These are phyloP conservation scores for Shiraia sp. DNA, from an alignment of 2,329 filamentous ascomycete genomes.

Conservation along the genomic window DNA sequence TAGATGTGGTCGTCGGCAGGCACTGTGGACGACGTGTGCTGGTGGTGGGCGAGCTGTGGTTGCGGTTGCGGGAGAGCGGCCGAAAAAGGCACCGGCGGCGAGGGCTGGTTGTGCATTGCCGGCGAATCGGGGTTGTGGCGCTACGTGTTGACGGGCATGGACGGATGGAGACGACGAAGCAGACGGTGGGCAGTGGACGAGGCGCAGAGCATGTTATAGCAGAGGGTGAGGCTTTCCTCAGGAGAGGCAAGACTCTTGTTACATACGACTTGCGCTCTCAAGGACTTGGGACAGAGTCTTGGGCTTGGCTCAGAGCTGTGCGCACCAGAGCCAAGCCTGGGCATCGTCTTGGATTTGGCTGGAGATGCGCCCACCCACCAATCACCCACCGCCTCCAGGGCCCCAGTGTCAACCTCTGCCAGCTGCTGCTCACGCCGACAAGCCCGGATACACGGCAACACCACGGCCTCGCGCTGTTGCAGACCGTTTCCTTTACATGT, in stretches of 20 bases:
- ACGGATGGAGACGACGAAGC: conserved; percentile 19
- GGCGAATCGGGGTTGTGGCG: conserved; percentile 21
- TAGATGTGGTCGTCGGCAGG: conserved; percentile 20
- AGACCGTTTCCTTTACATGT: conserved; percentile 2
- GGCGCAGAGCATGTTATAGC: conserved; percentile 42
- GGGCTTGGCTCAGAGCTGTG: conserved; percentile 33
- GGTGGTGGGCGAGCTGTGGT: conserved; percentile 18
- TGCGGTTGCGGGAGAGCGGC: conserved; percentile 25
- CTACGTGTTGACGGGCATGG: conserved; percentile 34
- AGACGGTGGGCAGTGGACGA: conserved; percentile 22
- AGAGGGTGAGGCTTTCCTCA: conserved; percentile 31
- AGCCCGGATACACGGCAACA: conserved; percentile 35
- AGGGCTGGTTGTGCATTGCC: conserved; percentile 40
- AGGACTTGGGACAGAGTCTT: conserved; percentile 36
- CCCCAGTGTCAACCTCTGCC: conserved; percentile 4
- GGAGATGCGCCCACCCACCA: conserved; percentile 19
- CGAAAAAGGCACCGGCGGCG: conserved; percentile 32
- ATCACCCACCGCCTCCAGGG: conserved; percentile 18
- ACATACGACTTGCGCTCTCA: conserved; percentile 36
- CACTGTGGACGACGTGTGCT: conserved; percentile 8
- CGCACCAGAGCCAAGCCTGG: conserved; percentile 27
- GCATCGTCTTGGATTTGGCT: conserved; percentile 24
- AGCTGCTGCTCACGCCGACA: conserved; percentile 25
- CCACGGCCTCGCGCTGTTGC: conserved; percentile 6
- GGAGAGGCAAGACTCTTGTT: conserved; percentile 41